phyloP scores from a whole-genome alignment of 208 protist genomes.

The Herpetomonas muscarum region DNA sequence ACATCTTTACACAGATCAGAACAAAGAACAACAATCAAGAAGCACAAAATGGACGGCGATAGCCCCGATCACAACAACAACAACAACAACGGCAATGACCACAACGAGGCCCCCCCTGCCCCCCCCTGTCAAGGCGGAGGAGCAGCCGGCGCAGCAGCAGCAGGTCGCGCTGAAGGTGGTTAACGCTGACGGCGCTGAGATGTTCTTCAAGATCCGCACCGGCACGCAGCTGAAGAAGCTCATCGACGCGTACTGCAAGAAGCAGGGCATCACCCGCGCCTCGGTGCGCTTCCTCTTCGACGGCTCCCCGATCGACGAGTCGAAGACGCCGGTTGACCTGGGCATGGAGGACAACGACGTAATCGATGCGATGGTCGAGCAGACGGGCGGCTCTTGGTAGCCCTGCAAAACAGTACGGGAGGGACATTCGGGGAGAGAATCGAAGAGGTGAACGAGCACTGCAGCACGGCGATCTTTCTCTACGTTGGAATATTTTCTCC shows the following conservation, averaged over 20 bases:
- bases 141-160: constrained; percentile 20
- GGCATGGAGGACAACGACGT: constrained; percentile 94
- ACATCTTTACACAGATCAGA: too few species aligned
- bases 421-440: neutral
- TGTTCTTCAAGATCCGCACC: constrained; percentile 97
- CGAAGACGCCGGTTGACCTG: constrained; percentile 91
- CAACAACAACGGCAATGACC: constrained; percentile 12
- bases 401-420: neutral
- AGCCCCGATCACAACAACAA: constrained; percentile 35
- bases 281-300: constrained; percentile 97
- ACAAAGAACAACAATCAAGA: constrained; percentile 13
- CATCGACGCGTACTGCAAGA: constrained; percentile 97
- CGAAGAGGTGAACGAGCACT: too few species aligned
- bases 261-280: constrained; percentile 86
- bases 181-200: constrained; percentile 91
- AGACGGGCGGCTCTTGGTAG: constrained; percentile 51
- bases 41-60: too few species aligned
- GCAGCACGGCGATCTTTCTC: too few species aligned
- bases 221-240: constrained; percentile 93
- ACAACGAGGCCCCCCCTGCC: too few species aligned
- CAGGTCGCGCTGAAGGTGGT: constrained; percentile 91
- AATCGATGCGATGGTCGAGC: constrained; percentile 95
- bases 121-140: constrained; percentile 52
- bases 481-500: too few species aligned
- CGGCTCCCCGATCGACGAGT: constrained; percentile 87